phyloP scores from a whole-genome alignment of 1,139 yeast genomes.

The Yamadazyma buinensis region DNA sequence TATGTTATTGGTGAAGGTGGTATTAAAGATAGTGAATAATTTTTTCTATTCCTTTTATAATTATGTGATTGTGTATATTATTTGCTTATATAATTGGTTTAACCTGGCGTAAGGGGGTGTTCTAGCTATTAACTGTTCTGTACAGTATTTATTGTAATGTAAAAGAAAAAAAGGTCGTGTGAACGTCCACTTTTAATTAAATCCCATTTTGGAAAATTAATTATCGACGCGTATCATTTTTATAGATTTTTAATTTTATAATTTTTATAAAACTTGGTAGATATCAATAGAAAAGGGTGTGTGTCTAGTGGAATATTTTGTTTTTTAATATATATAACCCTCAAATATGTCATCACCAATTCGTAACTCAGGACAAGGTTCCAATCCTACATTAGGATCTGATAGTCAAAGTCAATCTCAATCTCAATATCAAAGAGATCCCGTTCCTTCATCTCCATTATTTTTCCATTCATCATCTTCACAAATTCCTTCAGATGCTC shows the following conservation, averaged over 20 bases:
- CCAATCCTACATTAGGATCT: slow-evolving; percentile 21
- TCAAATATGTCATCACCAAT: slow-evolving; percentile 22
- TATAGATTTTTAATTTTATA: neutral
- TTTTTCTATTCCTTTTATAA: too few species aligned
- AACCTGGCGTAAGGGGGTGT: too few species aligned
- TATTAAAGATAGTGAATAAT: slow-evolving; percentile 1
- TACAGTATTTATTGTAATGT: too few species aligned
- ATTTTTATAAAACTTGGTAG: too few species aligned
- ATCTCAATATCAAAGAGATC: slow-evolving; percentile 19
- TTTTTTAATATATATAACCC: neutral
- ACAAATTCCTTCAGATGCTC: slow-evolving; percentile 37
- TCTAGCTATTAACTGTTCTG: too few species aligned
- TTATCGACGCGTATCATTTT: slow-evolving; percentile 15
- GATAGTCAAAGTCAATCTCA: slow-evolving; percentile 34
- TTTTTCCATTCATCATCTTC: slow-evolving; percentile 58
- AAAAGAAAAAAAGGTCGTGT: too few species aligned
- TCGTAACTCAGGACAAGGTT: slow-evolving; percentile 25
- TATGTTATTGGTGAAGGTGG: slow-evolving; percentile 1
- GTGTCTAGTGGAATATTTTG: too few species aligned
- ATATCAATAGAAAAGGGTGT: too few species aligned
- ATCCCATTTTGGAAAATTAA: slow-evolving; percentile 24
- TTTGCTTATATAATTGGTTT: too few species aligned
- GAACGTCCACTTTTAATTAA: too few species aligned
- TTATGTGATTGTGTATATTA: too few species aligned
- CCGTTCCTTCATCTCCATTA: slow-evolving; percentile 66